A percentile compares a stretch with the other conserved stretches of the same genome.
Evolutionary conservation across 2,329 filamentous ascomycete species (phyloP).

Genomic region (Nothomitra cinnamomea): DNA sequence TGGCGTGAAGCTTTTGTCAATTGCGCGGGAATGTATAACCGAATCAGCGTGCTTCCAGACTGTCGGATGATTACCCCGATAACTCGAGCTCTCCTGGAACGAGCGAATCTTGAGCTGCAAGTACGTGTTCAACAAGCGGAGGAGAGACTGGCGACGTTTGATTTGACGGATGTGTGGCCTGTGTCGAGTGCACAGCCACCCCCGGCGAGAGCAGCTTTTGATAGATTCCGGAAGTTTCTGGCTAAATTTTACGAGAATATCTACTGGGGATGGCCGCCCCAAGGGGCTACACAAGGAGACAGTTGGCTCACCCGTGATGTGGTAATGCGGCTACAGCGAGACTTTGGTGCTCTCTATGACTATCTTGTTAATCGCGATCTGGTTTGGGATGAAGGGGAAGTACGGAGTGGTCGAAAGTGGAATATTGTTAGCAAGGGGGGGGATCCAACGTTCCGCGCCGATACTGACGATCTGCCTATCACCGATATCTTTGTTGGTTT

Average conservation of each 20-base stretch:
- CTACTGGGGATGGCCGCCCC: conserved; percentile 47
- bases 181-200: conserved; percentile 17
- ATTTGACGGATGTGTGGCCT: conserved; percentile 44
- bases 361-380: conserved; percentile 9
- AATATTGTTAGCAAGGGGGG: conserved; percentile 4
- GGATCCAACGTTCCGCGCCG: not conserved
- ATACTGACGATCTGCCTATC: conserved; percentile 6
- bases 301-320: conserved; percentile 10
- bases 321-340: conserved; percentile 7
- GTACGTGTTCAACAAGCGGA: conserved; percentile 45
- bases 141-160: conserved; percentile 40
- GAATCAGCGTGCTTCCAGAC: conserved; percentile 30
- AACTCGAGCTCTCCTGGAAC: conserved; percentile 44
- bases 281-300: conserved; percentile 1
- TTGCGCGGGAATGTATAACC: conserved; percentile 44
- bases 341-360: conserved; percentile 10
- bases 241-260: conserved; percentile 36
- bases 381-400: conserved; percentile 5
- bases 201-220: conserved; percentile 36
- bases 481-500: conserved; percentile 8
- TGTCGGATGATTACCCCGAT: conserved; percentile 34
- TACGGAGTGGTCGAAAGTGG: conserved; percentile 3
- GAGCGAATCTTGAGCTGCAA: conserved; percentile 32
- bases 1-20: conserved; percentile 53
- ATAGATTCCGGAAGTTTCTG: conserved; percentile 44